Base-by-base conservation (phyloP, 331 rosid species). In the Malus hybrid region DNA sequence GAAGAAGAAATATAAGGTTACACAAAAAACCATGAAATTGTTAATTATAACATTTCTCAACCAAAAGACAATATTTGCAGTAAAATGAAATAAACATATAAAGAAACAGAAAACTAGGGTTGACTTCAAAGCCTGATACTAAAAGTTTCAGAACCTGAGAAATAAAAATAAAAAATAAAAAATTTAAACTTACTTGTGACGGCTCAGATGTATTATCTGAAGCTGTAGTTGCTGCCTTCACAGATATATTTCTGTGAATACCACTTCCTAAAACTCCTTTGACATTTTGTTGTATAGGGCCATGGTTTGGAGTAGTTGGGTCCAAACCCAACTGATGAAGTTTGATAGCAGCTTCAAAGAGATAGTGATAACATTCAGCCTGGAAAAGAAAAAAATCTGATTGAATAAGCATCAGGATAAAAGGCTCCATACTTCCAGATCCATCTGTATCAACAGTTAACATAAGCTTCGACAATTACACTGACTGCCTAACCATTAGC, bases 291-390 rank as follows among this genome's bases (percentile, higher is more conserved):
- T 16, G 19, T 52, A 87, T 81, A 12, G 88, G 88, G 70, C 97
- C 93, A 44, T 94, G 99, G 46, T 73, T 71, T 62, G 96, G 92
- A 63, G 96, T 87, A 16, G 97, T 74, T 88, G 90, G 90, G 80
- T 91, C 96, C 86, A 90, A 77, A 74, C 92, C 99, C 88, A 92
- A 73, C 85, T 92, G 99, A 64, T 81, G 84, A 84, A 94, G 95
- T 81, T 88, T 94, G 76, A 92, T 79, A 76, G 97, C 96, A 81
- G 97, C 95, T 79, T 90, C 99, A 82, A 94, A 94, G 84, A 94
- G 99, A 84, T 87, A 87, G 68, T 88, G 97, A 70, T 91, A 93
- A 69, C 97, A 91, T 77, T 91, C 98, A 63, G 97, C 86, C 97
- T 93, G 89, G 34, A 80, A 82, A 74, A 76, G 72, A 76, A 78